Evolutionary conservation across 495 filamentous ascomycete genomes (phyloP).

Genomic region (Talaromyces adpressus): DNA sequence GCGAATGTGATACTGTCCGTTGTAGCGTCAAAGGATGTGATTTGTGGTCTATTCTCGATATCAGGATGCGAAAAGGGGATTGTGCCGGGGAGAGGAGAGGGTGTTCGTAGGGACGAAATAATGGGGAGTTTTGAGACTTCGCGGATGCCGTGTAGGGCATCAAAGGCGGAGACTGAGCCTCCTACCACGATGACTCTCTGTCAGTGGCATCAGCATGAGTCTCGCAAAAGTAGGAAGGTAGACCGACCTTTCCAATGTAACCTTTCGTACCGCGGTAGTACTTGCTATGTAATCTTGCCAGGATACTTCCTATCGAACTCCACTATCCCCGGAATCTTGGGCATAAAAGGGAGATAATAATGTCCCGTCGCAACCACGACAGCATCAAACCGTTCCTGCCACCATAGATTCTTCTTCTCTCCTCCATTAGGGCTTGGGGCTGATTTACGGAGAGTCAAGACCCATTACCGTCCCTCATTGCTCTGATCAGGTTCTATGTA

Average conservation of each 20-base stretch:
- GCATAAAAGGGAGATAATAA: slow-evolving; percentile 66
- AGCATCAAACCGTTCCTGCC: slow-evolving; percentile 53
- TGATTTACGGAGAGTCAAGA: slow-evolving; percentile 27
- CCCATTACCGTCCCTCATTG: slow-evolving; percentile 28
- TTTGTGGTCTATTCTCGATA: slow-evolving; percentile 15
- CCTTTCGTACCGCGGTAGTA: slow-evolving; percentile 30
- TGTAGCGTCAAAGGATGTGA: slow-evolving; percentile 9
- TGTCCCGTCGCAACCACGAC: slow-evolving; percentile 77
- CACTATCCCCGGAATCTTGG: slow-evolving; percentile 41
- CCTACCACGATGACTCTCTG: slow-evolving; percentile 34
- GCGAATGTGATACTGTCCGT: slow-evolving; percentile 53
- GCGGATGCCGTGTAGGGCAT: slow-evolving; percentile 30
- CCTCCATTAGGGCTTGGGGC: slow-evolving; percentile 9
- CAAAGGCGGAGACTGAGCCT: slow-evolving; percentile 37
- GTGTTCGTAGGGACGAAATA: slow-evolving; percentile 29
- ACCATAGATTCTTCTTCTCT: slow-evolving; percentile 28
- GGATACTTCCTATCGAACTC: slow-evolving; percentile 29
- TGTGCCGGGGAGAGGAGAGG: slow-evolving; percentile 15
- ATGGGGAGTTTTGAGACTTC: slow-evolving; percentile 26
- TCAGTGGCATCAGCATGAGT: neutral
- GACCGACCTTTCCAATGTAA: slow-evolving; percentile 24
- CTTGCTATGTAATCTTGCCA: slow-evolving; percentile 32
- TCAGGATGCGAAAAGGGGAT: slow-evolving; percentile 18
- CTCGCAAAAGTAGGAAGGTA: neutral
- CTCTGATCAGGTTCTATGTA: neutral